Base-by-base conservation (phyloP, 164 flowering plant species). In the Dillenia turbinata region DNA sequence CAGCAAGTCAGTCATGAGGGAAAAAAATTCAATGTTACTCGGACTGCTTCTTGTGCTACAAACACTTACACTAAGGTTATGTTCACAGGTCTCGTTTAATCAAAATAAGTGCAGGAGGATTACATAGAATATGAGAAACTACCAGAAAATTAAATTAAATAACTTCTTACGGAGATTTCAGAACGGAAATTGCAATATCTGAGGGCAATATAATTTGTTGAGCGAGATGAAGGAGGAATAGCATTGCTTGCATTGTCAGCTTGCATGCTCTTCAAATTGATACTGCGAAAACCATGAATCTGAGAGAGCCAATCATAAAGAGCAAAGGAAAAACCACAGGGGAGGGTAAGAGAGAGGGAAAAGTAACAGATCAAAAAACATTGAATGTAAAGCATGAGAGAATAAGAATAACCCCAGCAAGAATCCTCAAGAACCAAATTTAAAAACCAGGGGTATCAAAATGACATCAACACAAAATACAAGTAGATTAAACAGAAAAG, bases 241-340 rank as follows among this genome's bases (percentile, higher is more conserved):
- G 82, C 69, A 69, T 81, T 64, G 63, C 73, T 65, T 55, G 68
- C 54, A 71, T 85, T 75, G 66, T 82, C 90, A 9, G 87, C 77
- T 76, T 89, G 96, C 87, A 89, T 65, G 67, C 80, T 76, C 83
- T 82, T 87, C 85, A 89, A 81, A 76, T 87, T 65, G 59, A 89
- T 81, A 84, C 96, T 89, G 92, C 80, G 75, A 89, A 87, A 87
- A 83, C 71, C 81, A 83, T 61, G 78, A 75, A 76, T 78, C 79
- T 77, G 80, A 79, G 83, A 81, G 59, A 80, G 58, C 73, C 66
- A 71, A 71, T 67, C 62, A 73, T 67, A 48, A 64, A 67, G n/a
- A 63, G 62, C 43, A 61, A 55, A 69, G 22, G 63, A 56, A 69
- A 5, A 46, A 49, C 19, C 46, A 66, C 5, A 59, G 7, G 40